These are phyloP conservation scores for Lecanicillium sp. DNA, from an alignment of 2,329 filamentous ascomycete species.

Conservation along the genomic window DNA sequence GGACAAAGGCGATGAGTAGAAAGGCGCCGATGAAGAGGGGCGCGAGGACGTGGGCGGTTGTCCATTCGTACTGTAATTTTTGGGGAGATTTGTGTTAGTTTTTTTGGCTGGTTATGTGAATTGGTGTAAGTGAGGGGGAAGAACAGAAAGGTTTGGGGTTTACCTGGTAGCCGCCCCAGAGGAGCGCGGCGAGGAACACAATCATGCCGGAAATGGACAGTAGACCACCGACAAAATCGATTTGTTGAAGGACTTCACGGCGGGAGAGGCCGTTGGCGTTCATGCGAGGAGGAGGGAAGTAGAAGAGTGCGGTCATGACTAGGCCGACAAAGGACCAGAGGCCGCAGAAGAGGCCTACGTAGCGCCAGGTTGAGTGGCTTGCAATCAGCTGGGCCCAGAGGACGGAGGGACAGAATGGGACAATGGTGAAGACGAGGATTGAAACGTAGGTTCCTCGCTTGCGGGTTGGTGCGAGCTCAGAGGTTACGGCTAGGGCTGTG, in stretches of 20 bases:
- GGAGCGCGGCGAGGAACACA: constrained; percentile 39
- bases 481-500: constrained; percentile 57
- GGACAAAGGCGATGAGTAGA: constrained; percentile 25
- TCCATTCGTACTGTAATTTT: constrained; percentile 24
- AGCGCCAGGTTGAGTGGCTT: constrained; percentile 41
- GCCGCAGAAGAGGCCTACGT: constrained; percentile 42
- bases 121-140: neutral
- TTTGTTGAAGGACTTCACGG: constrained; percentile 31
- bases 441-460: constrained; percentile 58
- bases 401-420: constrained; percentile 52
- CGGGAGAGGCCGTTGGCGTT: constrained; percentile 22
- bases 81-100: neutral
- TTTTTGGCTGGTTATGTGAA: too few relatives aligned
- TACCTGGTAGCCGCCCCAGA: constrained; percentile 28
- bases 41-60: constrained; percentile 26
- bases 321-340: constrained; percentile 45
- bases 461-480: constrained; percentile 57
- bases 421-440: constrained; percentile 49
- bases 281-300: constrained; percentile 41
- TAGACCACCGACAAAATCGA: constrained; percentile 43
- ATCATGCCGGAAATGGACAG: constrained; percentile 40
- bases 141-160: constrained; percentile 3
- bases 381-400: constrained; percentile 50
- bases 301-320: constrained; percentile 40
- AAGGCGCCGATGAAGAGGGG: constrained; percentile 31